Evolutionary conservation across 495 filamentous ascomycete species (phyloP).

Genomic region (Daldinia caldariorum): DNA sequence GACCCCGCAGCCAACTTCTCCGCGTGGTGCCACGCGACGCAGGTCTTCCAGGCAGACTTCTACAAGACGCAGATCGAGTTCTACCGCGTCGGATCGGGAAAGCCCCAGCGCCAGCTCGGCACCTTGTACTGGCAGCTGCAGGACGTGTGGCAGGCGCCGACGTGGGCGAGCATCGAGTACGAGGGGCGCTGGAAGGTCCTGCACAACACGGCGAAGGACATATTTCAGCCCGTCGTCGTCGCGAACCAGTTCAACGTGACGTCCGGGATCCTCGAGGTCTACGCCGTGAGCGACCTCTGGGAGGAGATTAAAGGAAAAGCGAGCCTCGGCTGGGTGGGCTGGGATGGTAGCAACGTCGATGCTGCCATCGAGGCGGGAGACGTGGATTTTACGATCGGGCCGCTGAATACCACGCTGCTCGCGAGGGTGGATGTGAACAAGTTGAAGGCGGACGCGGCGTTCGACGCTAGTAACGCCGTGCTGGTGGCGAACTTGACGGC

Average conservation of each 20-base stretch:
- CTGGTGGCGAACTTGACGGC: conserved; percentile 66
- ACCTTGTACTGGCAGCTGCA: conserved; percentile 76
- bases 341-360: conserved; percentile 35
- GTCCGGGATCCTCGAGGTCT: conserved; percentile 64
- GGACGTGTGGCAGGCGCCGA: conserved; percentile 75
- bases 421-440: conserved; percentile 52
- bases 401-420: conserved; percentile 68
- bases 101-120: conserved; percentile 69
- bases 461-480: conserved; percentile 58
- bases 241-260: conserved; percentile 69
- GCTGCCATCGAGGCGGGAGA: neutral
- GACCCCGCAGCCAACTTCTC: conserved; percentile 71
- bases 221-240: conserved; percentile 69
- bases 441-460: conserved; percentile 15
- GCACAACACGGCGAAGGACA: conserved; percentile 68
- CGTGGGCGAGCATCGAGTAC: conserved; percentile 73
- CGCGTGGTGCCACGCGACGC: conserved; percentile 73
- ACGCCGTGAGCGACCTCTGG: conserved; percentile 69
- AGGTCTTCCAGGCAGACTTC: conserved; percentile 74
- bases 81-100: conserved; percentile 70
- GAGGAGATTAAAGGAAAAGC: conserved; percentile 41
- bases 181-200: conserved; percentile 73
- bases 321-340: conserved; percentile 46
- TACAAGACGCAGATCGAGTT: conserved; percentile 71
- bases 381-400: conserved; percentile 63